Base-by-base conservation (phyloP, 2,329 filamentous ascomycete species). In the Sporothrix luriei region DNA sequence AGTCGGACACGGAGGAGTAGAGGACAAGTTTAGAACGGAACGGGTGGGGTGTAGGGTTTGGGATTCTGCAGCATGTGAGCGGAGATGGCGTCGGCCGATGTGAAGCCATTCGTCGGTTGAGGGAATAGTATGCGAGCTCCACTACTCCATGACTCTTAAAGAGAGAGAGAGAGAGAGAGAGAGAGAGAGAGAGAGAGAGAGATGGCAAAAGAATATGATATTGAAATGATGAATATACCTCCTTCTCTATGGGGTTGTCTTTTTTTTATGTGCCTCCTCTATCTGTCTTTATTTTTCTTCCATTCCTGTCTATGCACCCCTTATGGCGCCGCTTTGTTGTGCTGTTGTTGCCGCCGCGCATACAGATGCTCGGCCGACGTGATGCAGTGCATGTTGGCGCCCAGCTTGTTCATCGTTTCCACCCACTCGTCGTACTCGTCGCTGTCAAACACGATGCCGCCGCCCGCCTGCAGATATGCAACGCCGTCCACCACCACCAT, bases 391-490 rank as follows among this genome's bases (percentile, higher is more conserved):
- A 96, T 93, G 78, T 97, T 97, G 57, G 93, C 92, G 33, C 91
- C 89, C 62, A 97, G 83, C 85, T 99, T 99, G 83, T 99, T 98
- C 67, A 88, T 92, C 73, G 96, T 97, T 86, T 98, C 93, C 80
- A 94, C 87, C 84, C 94, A 97, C 80, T 98, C 95, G 73, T 97
- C 92, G 75, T 91, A 90, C 74, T 85, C 91, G 77, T 97, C 94
- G 52, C 92, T 96, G 80, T 98, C 95, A 77, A 94, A 97, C 55
- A 97, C 94, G 76, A 97, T 97, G 40, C 94, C 94, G 48, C 94
- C 94, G 16, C 91, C 87, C n/a, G 88, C 87, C 77, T 99, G 95
- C 73, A 99, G 84, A 81, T 97, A 98, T 3, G 93, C 94, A 70
- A 95, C 85, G 0, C 92, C 92, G 71, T 97, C 91, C 82, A 97